Evolutionary conservation across 2,329 filamentous ascomycete genomes (phyloP).

Genomic region (Trematosphaeria pertusa): DNA sequence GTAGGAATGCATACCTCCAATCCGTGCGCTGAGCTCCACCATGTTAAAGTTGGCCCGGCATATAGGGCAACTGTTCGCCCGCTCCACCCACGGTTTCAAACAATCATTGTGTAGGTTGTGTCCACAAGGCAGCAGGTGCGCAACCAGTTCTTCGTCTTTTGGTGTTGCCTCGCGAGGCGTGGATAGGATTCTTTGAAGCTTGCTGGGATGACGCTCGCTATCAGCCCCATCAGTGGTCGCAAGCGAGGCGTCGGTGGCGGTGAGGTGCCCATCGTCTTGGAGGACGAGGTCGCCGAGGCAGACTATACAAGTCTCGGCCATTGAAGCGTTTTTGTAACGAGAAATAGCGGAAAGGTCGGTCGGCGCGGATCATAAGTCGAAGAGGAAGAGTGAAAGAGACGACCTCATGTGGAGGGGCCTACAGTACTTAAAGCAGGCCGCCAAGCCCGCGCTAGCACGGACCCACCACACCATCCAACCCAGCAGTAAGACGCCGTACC

Average conservation of each 20-base stretch:
- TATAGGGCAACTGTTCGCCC: slow-evolving; percentile 97
- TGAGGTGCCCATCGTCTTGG: slow-evolving; percentile 54
- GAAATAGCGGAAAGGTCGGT: slow-evolving; percentile 27
- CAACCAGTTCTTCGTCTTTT: slow-evolving; percentile 61
- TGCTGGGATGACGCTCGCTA: slow-evolving; percentile 25
- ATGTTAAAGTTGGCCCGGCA: slow-evolving; percentile 91
- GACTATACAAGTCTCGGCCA: slow-evolving; percentile 75
- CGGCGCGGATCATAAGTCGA: slow-evolving; percentile 45
- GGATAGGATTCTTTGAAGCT: slow-evolving; percentile 14
- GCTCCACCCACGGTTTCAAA: slow-evolving; percentile 91
- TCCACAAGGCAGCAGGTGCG: slow-evolving; percentile 76
- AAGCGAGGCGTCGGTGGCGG: slow-evolving; percentile 34
- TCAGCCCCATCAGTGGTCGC: slow-evolving; percentile 34
- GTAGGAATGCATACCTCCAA: slow-evolving; percentile 69
- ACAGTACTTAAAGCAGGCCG: slow-evolving; percentile 26
- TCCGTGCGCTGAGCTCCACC: slow-evolving; percentile 80
- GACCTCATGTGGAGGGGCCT: slow-evolving; percentile 25
- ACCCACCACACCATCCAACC: too few species aligned
- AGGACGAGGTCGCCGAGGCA: slow-evolving; percentile 73
- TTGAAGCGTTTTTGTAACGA: slow-evolving; percentile 42
- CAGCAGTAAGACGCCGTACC: too few species aligned
- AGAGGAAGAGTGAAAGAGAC: slow-evolving; percentile 38
- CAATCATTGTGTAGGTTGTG: slow-evolving; percentile 94
- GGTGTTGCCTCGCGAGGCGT: slow-evolving; percentile 10
- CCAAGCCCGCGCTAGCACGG: slow-evolving; percentile 26